Conservation (phyloP, 2,329 filamentous ascomycete species). For the Shiraia sp. region DNA sequence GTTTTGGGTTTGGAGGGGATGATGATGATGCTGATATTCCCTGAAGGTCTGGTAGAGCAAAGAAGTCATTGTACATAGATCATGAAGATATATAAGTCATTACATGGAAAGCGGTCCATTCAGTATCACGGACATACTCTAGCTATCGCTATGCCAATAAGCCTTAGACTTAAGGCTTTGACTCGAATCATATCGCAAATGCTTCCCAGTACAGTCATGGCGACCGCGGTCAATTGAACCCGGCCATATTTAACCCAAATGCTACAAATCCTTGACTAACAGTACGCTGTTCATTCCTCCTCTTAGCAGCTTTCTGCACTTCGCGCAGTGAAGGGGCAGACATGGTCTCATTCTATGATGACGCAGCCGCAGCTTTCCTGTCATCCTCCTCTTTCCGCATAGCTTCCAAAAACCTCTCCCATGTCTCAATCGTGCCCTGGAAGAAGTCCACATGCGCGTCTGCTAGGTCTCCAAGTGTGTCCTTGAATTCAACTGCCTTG, state of each 20-base stretch:
- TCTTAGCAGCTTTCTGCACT: not conserved
- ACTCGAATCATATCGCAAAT: no score
- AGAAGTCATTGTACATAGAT: no score
- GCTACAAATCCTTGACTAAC: not conserved
- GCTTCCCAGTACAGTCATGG: not conserved
- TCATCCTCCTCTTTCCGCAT: constrained; percentile 71
- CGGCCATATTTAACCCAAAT: not conserved
- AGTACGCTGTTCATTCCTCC: not conserved
- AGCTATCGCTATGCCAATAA: no score
- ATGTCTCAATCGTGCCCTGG: constrained; percentile 74
- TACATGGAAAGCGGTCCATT: no score
- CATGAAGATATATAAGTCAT: no score
- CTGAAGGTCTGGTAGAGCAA: constrained; percentile 13
- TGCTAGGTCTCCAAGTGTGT: constrained; percentile 80
- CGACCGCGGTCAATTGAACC: not conserved
- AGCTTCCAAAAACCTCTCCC: constrained; percentile 87
- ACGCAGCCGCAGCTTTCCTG: constrained; percentile 28
- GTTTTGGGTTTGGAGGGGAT: constrained; percentile 64
- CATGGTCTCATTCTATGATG: constrained; percentile 15
- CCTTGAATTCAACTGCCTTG: constrained; percentile 90
- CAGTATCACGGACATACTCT: no score
- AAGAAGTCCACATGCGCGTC: constrained; percentile 90
- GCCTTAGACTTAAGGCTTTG: no score
- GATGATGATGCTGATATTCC: constrained; percentile 50
- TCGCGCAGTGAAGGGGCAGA: not conserved